Evolutionary conservation across 257 asterid genomes (phyloP).

Genomic region (Penstemon newberryi): DNA sequence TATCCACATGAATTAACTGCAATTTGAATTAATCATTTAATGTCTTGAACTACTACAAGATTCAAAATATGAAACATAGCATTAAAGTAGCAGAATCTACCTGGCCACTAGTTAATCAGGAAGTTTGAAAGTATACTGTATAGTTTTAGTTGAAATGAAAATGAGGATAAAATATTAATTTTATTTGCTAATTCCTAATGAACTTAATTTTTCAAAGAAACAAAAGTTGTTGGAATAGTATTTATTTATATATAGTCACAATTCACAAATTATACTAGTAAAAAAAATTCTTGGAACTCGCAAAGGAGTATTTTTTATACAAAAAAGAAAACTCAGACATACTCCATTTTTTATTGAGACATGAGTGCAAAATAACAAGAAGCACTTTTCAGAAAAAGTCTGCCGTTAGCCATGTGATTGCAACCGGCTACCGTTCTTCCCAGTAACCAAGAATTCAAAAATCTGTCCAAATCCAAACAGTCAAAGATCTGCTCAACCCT

Average conservation of each 20-base stretch:
- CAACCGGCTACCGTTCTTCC: constrained; percentile 53
- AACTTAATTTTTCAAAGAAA: not conserved
- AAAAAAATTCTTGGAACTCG: no score
- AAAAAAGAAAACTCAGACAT: not conserved
- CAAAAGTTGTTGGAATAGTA: not conserved
- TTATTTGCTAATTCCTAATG: not conserved
- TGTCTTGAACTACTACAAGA: constrained; percentile 29
- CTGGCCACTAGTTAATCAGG: not conserved
- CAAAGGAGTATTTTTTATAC: not conserved
- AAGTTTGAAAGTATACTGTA: not conserved
- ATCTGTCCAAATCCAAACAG: constrained; percentile 29
- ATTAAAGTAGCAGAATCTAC: constrained; percentile 24
- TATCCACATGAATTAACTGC: not conserved
- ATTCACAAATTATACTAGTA: no score
- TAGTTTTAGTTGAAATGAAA: no score
- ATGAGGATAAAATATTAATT: not conserved
- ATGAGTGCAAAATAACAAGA: constrained; percentile 32
- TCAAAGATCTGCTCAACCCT: constrained; percentile 7
- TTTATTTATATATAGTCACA: not conserved
- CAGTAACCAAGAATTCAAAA: constrained; percentile 56
- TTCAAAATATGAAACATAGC: constrained; percentile 31
- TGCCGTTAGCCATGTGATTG: constrained; percentile 45
- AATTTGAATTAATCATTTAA: constrained; percentile 28
- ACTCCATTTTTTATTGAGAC: constrained; percentile 26
- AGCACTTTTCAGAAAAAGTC: constrained; percentile 28